Percentiles rank a stretch among this genome's conserved stretches.
Conservation (phyloP, 768 basidiomycete genomes). For the Phylloporus sp. region DNA sequence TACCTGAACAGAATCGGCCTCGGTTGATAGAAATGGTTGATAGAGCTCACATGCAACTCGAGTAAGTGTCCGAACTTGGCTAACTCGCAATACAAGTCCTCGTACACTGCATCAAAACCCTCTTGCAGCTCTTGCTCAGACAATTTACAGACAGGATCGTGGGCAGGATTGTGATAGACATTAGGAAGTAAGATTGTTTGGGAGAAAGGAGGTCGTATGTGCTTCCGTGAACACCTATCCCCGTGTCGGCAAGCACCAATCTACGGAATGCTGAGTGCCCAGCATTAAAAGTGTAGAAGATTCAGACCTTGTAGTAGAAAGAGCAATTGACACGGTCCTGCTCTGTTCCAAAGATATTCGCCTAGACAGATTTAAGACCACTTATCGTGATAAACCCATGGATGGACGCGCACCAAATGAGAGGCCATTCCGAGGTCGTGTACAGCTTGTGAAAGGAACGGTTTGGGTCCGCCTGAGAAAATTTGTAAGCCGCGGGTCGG, state of each 20-base stretch:
- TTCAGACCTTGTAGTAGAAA: slow-evolving; percentile 90
- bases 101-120: slow-evolving; percentile 90
- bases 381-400: neutral
- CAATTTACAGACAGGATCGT: slow-evolving; percentile 86
- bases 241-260: slow-evolving; percentile 99
- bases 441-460: neutral
- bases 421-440: slow-evolving; percentile 47
- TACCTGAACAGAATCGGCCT: slow-evolving; percentile 43
- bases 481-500: slow-evolving; percentile 21
- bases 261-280: slow-evolving; percentile 34
- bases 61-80: slow-evolving; percentile 92
- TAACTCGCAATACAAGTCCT: slow-evolving; percentile 92
- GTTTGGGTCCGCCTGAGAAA: slow-evolving; percentile 5
- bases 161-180: slow-evolving; percentile 97
- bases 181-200: slow-evolving; percentile 96
- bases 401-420: slow-evolving; percentile 54
- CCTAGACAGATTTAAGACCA: slow-evolving; percentile 39
- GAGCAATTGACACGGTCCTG: slow-evolving; percentile 98
- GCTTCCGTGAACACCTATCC: slow-evolving; percentile 96
- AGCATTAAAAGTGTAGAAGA: neutral
- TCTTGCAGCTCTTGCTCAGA: slow-evolving; percentile 85
- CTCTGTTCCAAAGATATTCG: slow-evolving; percentile 94
- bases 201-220: slow-evolving; percentile 96
- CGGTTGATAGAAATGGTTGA: neutral
- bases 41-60: slow-evolving; percentile 78